These are phyloP conservation scores for Chenopodium album DNA, from an alignment of 148 eudicot genomes.

Conservation along the genomic window DNA sequence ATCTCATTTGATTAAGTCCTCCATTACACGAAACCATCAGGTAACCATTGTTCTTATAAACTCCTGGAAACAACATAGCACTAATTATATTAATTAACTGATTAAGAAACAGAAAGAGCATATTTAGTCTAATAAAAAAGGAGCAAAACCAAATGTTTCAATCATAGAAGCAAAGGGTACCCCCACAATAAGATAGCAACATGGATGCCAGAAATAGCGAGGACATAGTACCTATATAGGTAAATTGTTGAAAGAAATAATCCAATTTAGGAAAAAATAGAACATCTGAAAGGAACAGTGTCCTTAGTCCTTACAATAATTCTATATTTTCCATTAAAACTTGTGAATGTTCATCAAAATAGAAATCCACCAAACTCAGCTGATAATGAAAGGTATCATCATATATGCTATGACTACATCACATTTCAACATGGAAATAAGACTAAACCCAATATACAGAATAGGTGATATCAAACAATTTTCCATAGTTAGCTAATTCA, in stretches of 20 bases:
- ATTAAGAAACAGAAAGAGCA: background rate
- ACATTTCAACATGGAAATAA: background rate
- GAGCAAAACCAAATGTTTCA: conserved; percentile 1
- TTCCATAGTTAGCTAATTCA: conserved; percentile 14
- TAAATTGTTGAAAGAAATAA: background rate
- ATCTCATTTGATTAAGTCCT: conserved; percentile 98
- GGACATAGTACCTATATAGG: background rate
- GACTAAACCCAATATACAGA: background rate
- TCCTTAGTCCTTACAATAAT: background rate
- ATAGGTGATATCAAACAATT: conserved; percentile 3
- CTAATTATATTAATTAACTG: conserved; percentile 13
- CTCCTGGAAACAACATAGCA: conserved; percentile 49
- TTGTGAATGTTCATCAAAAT: conserved; percentile 3
- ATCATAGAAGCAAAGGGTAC: conserved; percentile 8
- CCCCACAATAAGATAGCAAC: background rate
- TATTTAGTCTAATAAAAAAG: background rate
- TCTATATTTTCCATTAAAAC: background rate
- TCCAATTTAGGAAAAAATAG: background rate
- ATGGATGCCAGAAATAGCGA: background rate
- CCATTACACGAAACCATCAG: conserved; percentile 99
- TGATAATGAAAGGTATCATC: conserved; percentile 10
- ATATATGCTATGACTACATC: background rate
- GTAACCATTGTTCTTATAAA: conserved; percentile 94
- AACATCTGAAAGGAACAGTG: background rate
- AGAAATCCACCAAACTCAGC: conserved; percentile 8